Evolutionary conservation across 306 rosid species (phyloP), one percentile per base, ranked within the genome.

Genomic region (Hippophae tibetana): DNA sequence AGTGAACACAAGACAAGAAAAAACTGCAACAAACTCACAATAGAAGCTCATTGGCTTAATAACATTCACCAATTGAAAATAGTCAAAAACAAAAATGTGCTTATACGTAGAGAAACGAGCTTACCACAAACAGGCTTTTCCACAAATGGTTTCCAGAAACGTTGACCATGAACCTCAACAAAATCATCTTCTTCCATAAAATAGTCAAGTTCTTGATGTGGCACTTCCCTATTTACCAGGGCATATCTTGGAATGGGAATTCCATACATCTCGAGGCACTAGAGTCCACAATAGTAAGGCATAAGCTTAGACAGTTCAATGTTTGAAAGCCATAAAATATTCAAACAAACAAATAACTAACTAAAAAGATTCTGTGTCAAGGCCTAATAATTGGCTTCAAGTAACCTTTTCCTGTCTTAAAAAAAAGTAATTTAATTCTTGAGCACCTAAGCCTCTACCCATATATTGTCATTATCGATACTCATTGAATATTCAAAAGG

Each of bases 51-150:
- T 9, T 13, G 44, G 42, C 18, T 56, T 44, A 58, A 63, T 46
- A 6, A 38, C 42, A 54, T 68, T 42, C 48, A 42, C n/a, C 25
- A 42, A 52, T 47, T 52, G 66, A 13, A 72, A 57, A 66, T 44
- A 60, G 43, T 63, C 47, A 62, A 55, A 51, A 6, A 43, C 67
- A 70, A 63, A 52, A 71, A 62, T 38, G 57, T 73, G 44, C 44
- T 54, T 51, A 55, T 43, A 52, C 38, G 57, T 58, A 50, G 62
- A 60, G 61, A 66, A 62, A 49, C 47, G 70, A 70, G 65, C 95
- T 85, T 72, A 92, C 99, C 99, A 73, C 84, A 76, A 67, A 92
- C 76, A 57, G 99, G 99, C 86, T 92, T 92, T 82, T 92, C 99
- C 69, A 92, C 99, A 82, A 92, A 92, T 58, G 99, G 99, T 72